Conservation (phyloP, 352 stramenopile genomes). For the Pythium phragmitis region DNA sequence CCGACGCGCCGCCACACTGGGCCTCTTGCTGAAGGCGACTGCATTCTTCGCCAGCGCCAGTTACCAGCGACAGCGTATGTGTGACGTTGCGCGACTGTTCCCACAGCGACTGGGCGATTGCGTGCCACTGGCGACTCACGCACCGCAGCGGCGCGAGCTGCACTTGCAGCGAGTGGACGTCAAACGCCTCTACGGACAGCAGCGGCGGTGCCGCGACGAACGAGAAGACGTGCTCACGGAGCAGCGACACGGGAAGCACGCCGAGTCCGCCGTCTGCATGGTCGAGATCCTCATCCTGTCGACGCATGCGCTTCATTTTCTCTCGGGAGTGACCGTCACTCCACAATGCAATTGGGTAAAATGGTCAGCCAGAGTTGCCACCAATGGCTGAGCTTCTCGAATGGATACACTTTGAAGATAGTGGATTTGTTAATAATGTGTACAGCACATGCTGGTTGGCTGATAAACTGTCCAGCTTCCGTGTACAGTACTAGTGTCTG, state of each 20-base stretch:
- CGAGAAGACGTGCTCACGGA: slow-evolving; percentile 13
- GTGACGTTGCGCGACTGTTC: neutral
- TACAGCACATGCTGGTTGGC: too few relatives aligned
- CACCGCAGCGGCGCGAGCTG: slow-evolving; percentile 10
- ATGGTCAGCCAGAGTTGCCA: neutral
- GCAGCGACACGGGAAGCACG: slow-evolving; percentile 4
- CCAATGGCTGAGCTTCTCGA: slow-evolving; percentile 4
- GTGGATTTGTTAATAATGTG: neutral
- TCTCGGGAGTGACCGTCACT: neutral
- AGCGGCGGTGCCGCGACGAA: slow-evolving; percentile 14
- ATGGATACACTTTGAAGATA: neutral
- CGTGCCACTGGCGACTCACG: slow-evolving; percentile 13
- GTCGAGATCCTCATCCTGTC: neutral
- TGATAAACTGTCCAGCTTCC: too few relatives aligned
- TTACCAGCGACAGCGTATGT: neutral
- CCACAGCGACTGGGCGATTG: slow-evolving; percentile 4
- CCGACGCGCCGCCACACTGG: neutral
- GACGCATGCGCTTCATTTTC: slow-evolving; percentile 10
- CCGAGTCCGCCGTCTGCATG: neutral
- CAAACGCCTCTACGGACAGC: slow-evolving; percentile 2
- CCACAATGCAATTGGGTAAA: slow-evolving; percentile 10
- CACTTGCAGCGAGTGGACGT: neutral
- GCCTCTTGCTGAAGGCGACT: neutral
- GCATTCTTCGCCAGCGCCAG: neutral
- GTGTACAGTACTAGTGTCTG: too few relatives aligned